These are phyloP conservation scores for Hypomontagnella submonticulosa DNA, from an alignment of 495 filamentous ascomycete species.

Conservation along the genomic window DNA sequence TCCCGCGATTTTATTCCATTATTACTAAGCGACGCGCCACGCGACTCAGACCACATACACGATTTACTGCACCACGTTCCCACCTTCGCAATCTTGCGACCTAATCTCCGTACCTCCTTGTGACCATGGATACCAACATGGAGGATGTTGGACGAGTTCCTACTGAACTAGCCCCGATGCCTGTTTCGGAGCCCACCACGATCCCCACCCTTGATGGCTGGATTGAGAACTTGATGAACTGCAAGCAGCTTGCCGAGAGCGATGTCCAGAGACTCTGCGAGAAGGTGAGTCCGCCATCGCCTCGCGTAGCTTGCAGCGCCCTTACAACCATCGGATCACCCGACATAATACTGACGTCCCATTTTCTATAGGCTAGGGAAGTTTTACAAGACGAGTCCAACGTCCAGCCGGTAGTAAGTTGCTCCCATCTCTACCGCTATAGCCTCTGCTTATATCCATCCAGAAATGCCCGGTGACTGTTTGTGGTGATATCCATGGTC, in stretches of 20 bases:
- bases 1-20: too few relatives aligned
- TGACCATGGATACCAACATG: conserved; percentile 96
- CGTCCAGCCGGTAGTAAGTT: conserved; percentile 95
- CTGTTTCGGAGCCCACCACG: conserved; percentile 81
- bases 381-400: conserved; percentile 98
- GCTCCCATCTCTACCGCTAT: neutral
- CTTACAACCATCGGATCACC: conserved; percentile 30
- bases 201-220: conserved; percentile 96
- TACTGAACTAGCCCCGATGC: conserved; percentile 79
- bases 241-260: conserved; percentile 94
- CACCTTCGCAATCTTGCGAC: conserved; percentile 1
- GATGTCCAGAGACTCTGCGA: conserved; percentile 98
- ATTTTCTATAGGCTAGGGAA: conserved; percentile 78
- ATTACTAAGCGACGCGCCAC: conserved; percentile 3
- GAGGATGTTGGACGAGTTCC: conserved; percentile 91
- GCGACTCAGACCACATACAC: neutral
- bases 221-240: conserved; percentile 98
- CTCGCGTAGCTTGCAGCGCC: conserved; percentile 10
- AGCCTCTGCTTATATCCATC: conserved; percentile 43
- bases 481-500: conserved; percentile 92
- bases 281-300: conserved; percentile 74
- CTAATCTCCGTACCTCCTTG: conserved; percentile 14
- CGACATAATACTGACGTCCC: conserved; percentile 24
- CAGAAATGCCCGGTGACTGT: conserved; percentile 96
- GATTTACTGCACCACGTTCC: neutral